Evolutionary conservation across 441 rosid genomes (phyloP).

Genomic region (Isatis lusitanica): DNA sequence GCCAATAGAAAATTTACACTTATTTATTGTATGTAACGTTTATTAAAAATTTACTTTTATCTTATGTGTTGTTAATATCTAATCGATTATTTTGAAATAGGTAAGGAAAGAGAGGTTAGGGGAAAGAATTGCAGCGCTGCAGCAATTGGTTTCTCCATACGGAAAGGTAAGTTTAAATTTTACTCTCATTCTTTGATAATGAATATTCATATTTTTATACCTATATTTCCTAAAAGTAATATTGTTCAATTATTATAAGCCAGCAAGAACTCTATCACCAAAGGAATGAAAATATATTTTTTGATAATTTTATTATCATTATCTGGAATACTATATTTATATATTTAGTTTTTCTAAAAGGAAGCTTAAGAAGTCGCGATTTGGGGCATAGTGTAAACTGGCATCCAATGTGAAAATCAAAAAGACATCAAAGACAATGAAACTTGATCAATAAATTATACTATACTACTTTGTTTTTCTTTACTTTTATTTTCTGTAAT

Average conservation of each 20-base stretch:
- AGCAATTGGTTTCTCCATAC: constrained; percentile 86
- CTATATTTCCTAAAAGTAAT: background rate
- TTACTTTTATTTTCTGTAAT: background rate
- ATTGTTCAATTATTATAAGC: background rate
- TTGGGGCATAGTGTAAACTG: constrained; percentile 25
- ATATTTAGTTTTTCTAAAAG: constrained; percentile 34
- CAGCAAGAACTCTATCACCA: background rate
- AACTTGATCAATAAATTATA: constrained; percentile 22
- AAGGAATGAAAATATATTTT: background rate
- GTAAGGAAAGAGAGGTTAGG: constrained; percentile 74
- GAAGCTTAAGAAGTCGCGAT: constrained; percentile 40
- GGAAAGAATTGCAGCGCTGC: constrained; percentile 74
- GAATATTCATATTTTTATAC: background rate
- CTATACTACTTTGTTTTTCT: constrained; percentile 8
- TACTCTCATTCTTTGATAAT: background rate
- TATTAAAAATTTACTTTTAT: background rate
- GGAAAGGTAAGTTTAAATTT: constrained; percentile 62
- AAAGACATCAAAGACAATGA: constrained; percentile 27
- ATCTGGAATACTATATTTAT: background rate
- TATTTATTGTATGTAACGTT: constrained; percentile 9
- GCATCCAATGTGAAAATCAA: constrained; percentile 37
- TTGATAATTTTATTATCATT: background rate
- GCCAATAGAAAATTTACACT: background rate
- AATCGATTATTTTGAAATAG: constrained; percentile 24
- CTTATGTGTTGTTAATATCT: background rate